A percentile compares a stretch with the other conserved stretches of the same genome.
Evolutionary conservation across 1,284 basidiomycete species (phyloP).

Genomic region (Ganoderma leucocontextum): DNA sequence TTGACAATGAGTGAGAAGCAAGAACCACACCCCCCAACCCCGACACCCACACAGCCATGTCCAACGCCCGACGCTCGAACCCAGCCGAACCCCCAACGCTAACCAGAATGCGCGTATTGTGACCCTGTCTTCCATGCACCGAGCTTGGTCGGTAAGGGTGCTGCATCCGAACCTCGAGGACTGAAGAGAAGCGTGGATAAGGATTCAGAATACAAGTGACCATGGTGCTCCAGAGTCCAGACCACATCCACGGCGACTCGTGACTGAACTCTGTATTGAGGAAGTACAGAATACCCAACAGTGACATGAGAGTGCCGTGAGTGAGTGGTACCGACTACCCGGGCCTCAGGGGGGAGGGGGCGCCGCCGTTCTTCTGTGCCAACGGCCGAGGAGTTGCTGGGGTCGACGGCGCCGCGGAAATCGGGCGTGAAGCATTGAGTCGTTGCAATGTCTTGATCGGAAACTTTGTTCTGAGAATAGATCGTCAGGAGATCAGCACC

Average conservation of each 20-base stretch:
- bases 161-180: conserved; percentile 2
- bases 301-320: background rate
- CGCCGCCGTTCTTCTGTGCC: conserved; percentile 27
- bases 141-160: background rate
- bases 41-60: background rate
- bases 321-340: conserved; percentile 10
- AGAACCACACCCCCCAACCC: background rate
- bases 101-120: background rate
- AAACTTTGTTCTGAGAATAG: conserved; percentile 81
- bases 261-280: background rate
- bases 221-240: background rate
- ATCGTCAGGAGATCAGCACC: conserved; percentile 14
- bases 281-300: background rate
- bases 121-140: background rate
- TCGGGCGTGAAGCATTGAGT: conserved; percentile 67
- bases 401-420: conserved; percentile 33
- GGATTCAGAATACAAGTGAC: background rate
- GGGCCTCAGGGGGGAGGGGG: conserved; percentile 24
- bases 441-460: conserved; percentile 88
- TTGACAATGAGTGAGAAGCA: conserved; percentile 8
- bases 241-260: background rate
- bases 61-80: background rate
- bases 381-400: conserved; percentile 29
- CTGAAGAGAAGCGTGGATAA: background rate
- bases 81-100: background rate